A percentile compares a stretch with the other conserved stretches of the same genome.
Conservation (phyloP, 2,329 filamentous ascomycete genomes). For the Dothistroma pini region DNA sequence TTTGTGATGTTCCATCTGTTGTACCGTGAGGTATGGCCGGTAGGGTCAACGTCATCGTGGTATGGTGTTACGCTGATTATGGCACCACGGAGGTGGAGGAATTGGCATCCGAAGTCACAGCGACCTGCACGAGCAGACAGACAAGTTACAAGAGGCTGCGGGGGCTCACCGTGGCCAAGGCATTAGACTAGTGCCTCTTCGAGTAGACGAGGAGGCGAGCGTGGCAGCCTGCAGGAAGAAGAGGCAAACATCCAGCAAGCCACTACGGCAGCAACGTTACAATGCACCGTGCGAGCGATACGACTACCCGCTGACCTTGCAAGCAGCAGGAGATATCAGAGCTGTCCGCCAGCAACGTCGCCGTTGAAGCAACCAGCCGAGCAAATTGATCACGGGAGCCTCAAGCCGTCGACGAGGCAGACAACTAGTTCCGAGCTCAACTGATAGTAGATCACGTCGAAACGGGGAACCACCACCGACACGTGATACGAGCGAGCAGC, state of each 20-base stretch:
- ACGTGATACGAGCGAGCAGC: no score
- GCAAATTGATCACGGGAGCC: no score
- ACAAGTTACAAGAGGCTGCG: neutral
- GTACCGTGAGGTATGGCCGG: conserved; percentile 1
- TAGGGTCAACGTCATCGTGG: neutral
- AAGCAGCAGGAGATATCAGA: no score
- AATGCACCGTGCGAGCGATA: neutral
- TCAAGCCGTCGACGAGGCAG: no score
- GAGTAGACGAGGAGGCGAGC: neutral
- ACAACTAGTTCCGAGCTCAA: no score
- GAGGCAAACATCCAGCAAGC: neutral
- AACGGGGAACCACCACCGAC: no score
- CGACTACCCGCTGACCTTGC: neutral
- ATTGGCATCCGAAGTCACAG: neutral
- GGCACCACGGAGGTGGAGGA: neutral
- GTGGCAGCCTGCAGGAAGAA: neutral
- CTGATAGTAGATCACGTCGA: no score
- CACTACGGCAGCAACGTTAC: neutral
- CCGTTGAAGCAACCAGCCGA: no score
- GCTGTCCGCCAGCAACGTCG: no score
- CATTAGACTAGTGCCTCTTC: neutral
- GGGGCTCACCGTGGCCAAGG: neutral
- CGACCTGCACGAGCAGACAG: neutral
- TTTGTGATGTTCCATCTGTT: neutral
- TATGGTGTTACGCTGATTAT: neutral